Conservation (phyloP, 2,329 filamentous ascomycete genomes). For the Exophiala xenobiotica region DNA sequence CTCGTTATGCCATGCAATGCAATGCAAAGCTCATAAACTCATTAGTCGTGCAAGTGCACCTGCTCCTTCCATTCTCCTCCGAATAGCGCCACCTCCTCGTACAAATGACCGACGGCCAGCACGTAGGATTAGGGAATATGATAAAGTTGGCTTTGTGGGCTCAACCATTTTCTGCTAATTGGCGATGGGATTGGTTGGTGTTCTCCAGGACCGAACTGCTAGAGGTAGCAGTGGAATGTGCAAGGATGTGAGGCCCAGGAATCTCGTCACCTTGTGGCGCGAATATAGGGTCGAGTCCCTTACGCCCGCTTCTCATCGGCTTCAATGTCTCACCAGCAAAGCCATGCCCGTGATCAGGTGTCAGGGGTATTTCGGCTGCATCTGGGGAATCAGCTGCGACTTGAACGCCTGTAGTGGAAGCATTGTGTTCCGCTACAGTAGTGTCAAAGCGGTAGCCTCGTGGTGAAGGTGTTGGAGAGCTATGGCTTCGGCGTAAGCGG, state of each 20-base stretch:
- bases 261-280: too few species aligned
- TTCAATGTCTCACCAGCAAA: constrained; percentile 16
- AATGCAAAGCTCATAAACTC: constrained; percentile 6
- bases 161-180: background rate
- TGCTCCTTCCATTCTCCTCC: background rate
- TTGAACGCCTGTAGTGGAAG: background rate
- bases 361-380: background rate
- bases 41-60: constrained; percentile 7
- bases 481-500: constrained; percentile 21
- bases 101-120: too few species aligned
- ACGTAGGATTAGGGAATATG: too few species aligned
- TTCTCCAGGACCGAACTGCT: too few species aligned
- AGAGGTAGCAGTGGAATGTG: too few species aligned
- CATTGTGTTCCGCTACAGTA: background rate
- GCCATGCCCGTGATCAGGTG: background rate
- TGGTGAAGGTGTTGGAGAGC: constrained; percentile 18
- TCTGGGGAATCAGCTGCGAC: background rate
- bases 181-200: too few species aligned
- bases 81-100: too few species aligned
- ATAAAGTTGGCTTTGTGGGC: background rate
- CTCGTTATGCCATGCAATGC: background rate
- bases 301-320: constrained; percentile 16
- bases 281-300: constrained; percentile 13
- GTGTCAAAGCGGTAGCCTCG: background rate
- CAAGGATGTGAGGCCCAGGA: too few species aligned